Base-by-base conservation (phyloP, 257 asterid genomes). In the Ophiorrhiza pumila region DNA sequence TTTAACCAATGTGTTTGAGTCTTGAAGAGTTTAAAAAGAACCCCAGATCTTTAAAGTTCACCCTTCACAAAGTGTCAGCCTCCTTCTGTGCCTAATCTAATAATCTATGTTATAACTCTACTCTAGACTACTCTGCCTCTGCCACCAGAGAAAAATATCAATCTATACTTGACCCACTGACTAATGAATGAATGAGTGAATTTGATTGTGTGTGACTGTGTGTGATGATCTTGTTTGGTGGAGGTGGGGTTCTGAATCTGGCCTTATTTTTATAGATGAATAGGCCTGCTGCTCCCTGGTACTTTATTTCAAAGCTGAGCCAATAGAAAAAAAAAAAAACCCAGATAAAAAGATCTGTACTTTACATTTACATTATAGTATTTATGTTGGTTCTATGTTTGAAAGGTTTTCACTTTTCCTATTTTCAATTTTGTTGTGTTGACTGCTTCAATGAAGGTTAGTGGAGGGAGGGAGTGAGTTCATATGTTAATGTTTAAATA, bases 1-100 rank as follows among this genome's bases (percentile, higher is more conserved):
- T 77, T 80, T 76, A 85, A 70, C 68, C 76, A 31, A 15, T 34
- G 68, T 23, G 68, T n/a, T 29, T 31, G 39, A 58, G 47, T 57
- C 62, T 39, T 25, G 22, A 15, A n/a, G 13, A 22, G n/a, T n/a
- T n/a, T n/a, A 41, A 20, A 47, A 34, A 37, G 31, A 64, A 50
- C 1, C 52, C 11, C 49, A 59, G 69, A 55, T 2, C 47, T 32
- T 22, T 7, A 37, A 25, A 71, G n/a, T n/a, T n/a, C 11, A 72
- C 47, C 49, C 61, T 47, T 31, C 37, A 43, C 57, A 5, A 42
- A 47, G 32, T 35, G 70, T 35, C 68, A 45, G 18, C 81, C n/a
- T n/a, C n/a, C n/a, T n/a, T n/a, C 71, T 78, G 37, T 22, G 27
- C 39, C 61, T 79, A 76, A 68, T 34, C 49, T 61, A n/a, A n/a